These are phyloP conservation scores for Plantago major DNA, from an alignment of 257 asterid genomes.

Conservation along the genomic window DNA sequence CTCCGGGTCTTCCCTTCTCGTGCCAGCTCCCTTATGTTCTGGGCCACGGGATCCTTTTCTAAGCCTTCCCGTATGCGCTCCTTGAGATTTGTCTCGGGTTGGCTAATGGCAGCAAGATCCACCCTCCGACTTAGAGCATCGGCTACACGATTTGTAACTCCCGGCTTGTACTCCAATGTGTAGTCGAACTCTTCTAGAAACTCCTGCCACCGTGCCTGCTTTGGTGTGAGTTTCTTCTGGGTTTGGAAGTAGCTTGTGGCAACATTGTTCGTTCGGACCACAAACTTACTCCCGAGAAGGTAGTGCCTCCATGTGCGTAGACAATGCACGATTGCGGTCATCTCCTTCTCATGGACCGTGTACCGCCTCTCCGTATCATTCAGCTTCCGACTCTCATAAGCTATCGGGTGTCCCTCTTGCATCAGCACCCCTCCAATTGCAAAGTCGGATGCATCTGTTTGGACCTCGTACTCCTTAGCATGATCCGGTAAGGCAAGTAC, in stretches of 20 bases:
- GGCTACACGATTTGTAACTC: not conserved
- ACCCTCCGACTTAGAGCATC: not conserved
- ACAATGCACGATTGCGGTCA: no score
- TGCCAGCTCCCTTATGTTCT: no score
- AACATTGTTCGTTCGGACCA: not conserved
- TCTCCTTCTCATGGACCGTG: not conserved
- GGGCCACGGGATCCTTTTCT: no score
- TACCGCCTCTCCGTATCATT: not conserved
- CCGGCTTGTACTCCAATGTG: not conserved
- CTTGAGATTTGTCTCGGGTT: no score
- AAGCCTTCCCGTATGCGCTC: no score
- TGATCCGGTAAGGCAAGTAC: no score
- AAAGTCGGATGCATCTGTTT: no score
- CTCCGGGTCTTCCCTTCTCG: no score
- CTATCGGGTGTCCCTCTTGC: not conserved
- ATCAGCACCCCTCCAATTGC: no score
- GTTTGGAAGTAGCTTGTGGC: not conserved
- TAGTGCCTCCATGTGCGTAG: not conserved
- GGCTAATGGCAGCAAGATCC: not conserved
- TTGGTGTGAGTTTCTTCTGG: not conserved
- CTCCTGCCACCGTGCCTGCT: not conserved
- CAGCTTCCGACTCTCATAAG: not conserved
- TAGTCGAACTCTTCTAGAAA: not conserved
- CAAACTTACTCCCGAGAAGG: not conserved
- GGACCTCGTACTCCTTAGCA: no score